These are phyloP conservation scores for Fonsecaea monophora DNA, from an alignment of 2,329 filamentous ascomycete genomes.

Conservation along the genomic window DNA sequence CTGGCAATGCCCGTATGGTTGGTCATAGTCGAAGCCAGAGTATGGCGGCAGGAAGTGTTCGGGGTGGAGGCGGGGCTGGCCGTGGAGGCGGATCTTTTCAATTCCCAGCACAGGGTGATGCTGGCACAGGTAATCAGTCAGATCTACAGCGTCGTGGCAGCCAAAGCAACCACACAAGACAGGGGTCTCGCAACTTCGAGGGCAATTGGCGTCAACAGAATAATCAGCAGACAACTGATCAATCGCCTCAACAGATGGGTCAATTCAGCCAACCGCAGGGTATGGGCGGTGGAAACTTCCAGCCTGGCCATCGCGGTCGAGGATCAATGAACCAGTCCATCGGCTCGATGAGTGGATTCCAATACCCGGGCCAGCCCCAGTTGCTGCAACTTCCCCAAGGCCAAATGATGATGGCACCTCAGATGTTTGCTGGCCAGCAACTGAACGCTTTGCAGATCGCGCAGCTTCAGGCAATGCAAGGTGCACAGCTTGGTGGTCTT, in stretches of 20 bases:
- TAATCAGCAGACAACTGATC: constrained; percentile 53
- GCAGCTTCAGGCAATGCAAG: constrained; percentile 91
- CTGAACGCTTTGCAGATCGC: constrained; percentile 86
- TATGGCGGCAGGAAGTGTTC: constrained; percentile 66
- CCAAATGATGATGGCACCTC: constrained; percentile 78
- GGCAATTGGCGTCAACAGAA: constrained; percentile 94
- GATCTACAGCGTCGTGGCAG: constrained; percentile 80
- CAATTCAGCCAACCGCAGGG: constrained; percentile 75
- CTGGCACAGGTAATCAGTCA: constrained; percentile 52
- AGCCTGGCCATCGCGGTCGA: constrained; percentile 84
- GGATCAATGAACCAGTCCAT: constrained; percentile 87
- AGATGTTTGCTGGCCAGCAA: constrained; percentile 83
- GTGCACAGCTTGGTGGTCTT: constrained; percentile 75
- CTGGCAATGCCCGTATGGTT: constrained; percentile 83
- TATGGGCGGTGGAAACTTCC: constrained; percentile 75
- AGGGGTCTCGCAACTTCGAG: constrained; percentile 91
- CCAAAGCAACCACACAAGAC: constrained; percentile 75
- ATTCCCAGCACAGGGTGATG: constrained; percentile 64
- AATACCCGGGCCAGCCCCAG: constrained; percentile 86
- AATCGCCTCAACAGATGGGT: constrained; percentile 63
- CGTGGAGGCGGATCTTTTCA: constrained; percentile 72
- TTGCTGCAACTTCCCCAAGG: constrained; percentile 83
- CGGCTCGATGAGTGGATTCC: constrained; percentile 81
- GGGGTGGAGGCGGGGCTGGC: constrained; percentile 66
- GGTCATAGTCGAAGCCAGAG: constrained; percentile 61